Evolutionary conservation across 2,329 filamentous ascomycete species (phyloP).

Genomic region (Colletotrichum eremochloae): DNA sequence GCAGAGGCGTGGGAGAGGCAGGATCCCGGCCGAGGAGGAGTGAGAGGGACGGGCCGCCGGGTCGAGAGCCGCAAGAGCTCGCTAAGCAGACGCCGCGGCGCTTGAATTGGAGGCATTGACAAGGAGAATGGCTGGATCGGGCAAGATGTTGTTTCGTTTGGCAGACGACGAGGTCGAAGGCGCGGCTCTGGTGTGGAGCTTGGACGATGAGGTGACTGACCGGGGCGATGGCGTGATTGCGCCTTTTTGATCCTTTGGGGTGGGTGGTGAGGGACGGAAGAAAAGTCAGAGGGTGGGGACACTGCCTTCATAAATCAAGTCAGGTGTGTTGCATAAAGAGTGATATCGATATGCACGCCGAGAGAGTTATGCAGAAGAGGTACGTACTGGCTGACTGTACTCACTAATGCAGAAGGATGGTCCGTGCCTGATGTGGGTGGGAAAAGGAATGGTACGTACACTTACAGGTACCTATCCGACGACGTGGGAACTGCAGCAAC

Average conservation of each 20-base stretch:
- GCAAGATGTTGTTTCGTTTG: conserved; percentile 37
- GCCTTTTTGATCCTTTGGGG: conserved; percentile 5
- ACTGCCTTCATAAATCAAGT: background rate
- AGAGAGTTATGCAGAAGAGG: background rate
- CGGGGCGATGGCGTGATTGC: conserved; percentile 42
- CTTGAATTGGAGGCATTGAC: conserved; percentile 33
- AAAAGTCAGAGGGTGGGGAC: conserved; percentile 23
- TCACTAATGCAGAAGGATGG: background rate
- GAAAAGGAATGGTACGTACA: too few species aligned
- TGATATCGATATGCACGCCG: background rate
- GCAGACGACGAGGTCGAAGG: conserved; percentile 37
- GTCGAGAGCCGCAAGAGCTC: conserved; percentile 38
- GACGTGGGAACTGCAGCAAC: too few species aligned
- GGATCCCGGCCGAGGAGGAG: conserved; percentile 12
- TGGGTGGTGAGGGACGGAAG: conserved; percentile 8
- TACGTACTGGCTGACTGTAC: background rate
- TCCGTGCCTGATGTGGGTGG: too few species aligned
- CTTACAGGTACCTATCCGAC: too few species aligned
- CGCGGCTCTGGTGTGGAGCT: conserved; percentile 42
- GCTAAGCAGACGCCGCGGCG: conserved; percentile 41
- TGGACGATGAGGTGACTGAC: conserved; percentile 40
- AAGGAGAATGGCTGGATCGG: conserved; percentile 26
- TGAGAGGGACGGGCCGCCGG: conserved; percentile 35
- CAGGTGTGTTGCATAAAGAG: background rate
- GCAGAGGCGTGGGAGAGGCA: conserved; percentile 7